Evolutionary conservation across 1,284 basidiomycete genomes (phyloP).

Genomic region (Apiotrichum sp.): DNA sequence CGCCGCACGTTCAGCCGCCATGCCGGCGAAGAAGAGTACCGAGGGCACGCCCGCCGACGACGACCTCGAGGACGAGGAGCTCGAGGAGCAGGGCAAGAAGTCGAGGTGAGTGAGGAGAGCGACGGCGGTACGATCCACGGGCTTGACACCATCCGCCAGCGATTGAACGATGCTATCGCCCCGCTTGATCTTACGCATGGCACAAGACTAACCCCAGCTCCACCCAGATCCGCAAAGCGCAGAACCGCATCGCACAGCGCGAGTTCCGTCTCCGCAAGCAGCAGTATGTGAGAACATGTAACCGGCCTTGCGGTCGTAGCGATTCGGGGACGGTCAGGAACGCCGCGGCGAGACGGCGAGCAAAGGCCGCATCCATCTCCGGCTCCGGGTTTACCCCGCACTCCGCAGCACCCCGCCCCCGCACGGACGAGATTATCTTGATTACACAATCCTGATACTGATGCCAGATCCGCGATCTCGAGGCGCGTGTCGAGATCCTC

Average conservation of each 20-base stretch:
- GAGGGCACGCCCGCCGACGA: neutral
- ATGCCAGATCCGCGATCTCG: conserved; percentile 77
- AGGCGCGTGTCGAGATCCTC: conserved; percentile 81
- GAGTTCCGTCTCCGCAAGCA: conserved; percentile 87
- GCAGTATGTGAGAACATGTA: conserved; percentile 36
- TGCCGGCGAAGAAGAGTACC: neutral
- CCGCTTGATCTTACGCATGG: too few species aligned
- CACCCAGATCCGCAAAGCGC: conserved; percentile 47
- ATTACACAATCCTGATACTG: neutral
- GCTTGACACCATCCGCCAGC: too few species aligned
- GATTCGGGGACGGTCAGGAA: too few species aligned
- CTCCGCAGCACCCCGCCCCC: too few species aligned
- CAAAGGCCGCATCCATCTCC: too few species aligned
- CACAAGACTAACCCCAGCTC: conserved; percentile 18
- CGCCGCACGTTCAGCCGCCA: neutral
- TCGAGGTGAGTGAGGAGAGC: neutral
- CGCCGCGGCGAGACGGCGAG: too few species aligned
- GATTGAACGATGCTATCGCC: too few species aligned
- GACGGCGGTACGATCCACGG: too few species aligned
- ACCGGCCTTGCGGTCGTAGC: too few species aligned
- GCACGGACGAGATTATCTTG: too few species aligned
- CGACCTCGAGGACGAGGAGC: neutral
- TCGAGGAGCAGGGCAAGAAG: neutral
- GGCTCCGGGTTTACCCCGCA: too few species aligned
- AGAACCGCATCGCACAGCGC: conserved; percentile 86